Base-by-base conservation (phyloP, 176 grass and related monocot genomes). In the Chloris gayana region DNA sequence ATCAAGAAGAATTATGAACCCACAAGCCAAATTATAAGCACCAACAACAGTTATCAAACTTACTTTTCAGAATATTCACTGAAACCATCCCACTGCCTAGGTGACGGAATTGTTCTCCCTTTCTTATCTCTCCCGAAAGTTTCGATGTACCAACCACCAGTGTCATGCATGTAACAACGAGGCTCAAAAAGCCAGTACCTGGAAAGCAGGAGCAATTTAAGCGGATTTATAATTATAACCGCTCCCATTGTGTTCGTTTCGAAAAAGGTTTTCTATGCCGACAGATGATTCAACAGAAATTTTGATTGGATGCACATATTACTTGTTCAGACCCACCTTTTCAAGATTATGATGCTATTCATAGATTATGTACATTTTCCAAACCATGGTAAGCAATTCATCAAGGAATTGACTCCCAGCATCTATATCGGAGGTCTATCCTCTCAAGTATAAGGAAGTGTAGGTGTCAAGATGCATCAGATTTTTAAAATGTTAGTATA, bases 131-230 rank as follows among this genome's bases (percentile, higher is more conserved):
- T 88, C 33, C 88, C 95, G 89, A 86, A 98, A 82, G 95, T 98
- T 75, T 98, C 95, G 6, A 98, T 78, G 35, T 98, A 98, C 95
- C 95, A 98, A 41, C 95, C 95, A 85, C 95, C 95, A 77, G 93
- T 81, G 25, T 95, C 95, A 87, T 98, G 95, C 88, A 91, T 87
- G 54, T 85, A 89, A 78, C 88, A 98, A 69, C 95, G 92, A 64
- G 95, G 92, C 84, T 93, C 92, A 95, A 98, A 98, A 57, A 98
- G 74, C 95, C 95, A 98, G 90, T 87, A 98, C 81, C 95, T 98
- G 80, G 15, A 86, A 86, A 73, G 65, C 18, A 80, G 60, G 6
- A 64, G 45, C 31, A 57, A 24, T 62, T 64, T 35, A 84, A 69
- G 74, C 37, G n/a, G 35, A 41, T 13, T 54, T 45, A 27, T 57